Percentiles rank a stretch among this genome's conserved stretches.
Evolutionary conservation across 2,329 filamentous ascomycete genomes (phyloP).

Genomic region (Colletotrichum salicis): DNA sequence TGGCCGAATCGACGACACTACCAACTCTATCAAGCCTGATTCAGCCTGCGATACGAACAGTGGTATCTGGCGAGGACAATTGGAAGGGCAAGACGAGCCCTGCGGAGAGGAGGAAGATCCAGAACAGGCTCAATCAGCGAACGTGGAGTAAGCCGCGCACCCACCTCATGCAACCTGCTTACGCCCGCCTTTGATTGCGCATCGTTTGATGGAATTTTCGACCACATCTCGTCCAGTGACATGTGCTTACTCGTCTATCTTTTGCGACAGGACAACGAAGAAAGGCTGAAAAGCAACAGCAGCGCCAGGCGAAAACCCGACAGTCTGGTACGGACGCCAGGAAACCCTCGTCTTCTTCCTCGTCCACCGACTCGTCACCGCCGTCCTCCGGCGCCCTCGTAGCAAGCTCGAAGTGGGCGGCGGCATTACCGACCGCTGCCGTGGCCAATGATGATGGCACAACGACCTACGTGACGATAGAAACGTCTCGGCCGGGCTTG

Average conservation of each 20-base stretch:
- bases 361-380: background rate
- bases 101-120: slow-evolving; percentile 35
- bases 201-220: background rate
- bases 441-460: background rate
- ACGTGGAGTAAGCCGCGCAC: slow-evolving; percentile 30
- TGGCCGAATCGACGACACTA: background rate
- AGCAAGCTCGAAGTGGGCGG: background rate
- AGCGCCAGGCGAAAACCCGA: background rate
- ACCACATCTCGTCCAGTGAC: background rate
- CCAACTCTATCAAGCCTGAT: background rate
- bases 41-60: background rate
- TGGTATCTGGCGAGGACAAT: slow-evolving; percentile 40
- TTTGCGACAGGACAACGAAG: slow-evolving; percentile 15
- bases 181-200: slow-evolving; percentile 4
- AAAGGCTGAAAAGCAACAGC: slow-evolving; percentile 11
- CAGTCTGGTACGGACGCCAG: background rate
- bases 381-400: background rate
- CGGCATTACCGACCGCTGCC: background rate
- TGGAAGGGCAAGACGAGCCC: slow-evolving; percentile 47
- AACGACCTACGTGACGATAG: background rate
- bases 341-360: background rate
- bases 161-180: slow-evolving; percentile 23
- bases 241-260: background rate
- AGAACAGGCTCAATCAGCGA: slow-evolving; percentile 34
- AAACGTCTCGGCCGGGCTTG: background rate